Evolutionary conservation across 768 basidiomycete genomes (phyloP), one percentile per base, ranked within the genome.

Genomic region (Astraeus odoratus): DNA sequence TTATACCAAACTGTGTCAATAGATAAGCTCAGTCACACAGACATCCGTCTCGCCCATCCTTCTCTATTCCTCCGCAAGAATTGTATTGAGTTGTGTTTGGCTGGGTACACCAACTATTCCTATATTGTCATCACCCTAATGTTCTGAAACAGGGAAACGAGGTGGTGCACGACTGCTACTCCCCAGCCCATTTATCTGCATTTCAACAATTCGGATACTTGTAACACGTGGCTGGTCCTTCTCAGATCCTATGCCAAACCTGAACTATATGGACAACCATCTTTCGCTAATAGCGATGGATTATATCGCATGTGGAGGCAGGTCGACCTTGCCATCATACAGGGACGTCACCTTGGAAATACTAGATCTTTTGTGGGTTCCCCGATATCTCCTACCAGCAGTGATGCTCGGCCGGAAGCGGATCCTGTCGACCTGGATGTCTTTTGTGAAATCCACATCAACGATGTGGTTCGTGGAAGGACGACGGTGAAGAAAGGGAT

Each of bases 301-400:
- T 76, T 85, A 9, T 90, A 87, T 64, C 81, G 90, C 44, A 85
- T 92, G 77, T 92, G 86, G 85, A 75, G 91, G 41, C 84, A 86
- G 59, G 73, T 92, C 19, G 79, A 86, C 50, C 67, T 92, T 20
- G 75, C 77, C 24, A 71, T 89, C 44, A 70, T 83, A 30, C 83
- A 87, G 63, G 88, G 80, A 10, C 78, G 87, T 31, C 81, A 82
- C 55, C 68, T 93, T 25, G 84, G 85, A 39, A 71, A 69, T 47
- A 62, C 68, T 34, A 76, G 68, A 15, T 59, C 67, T 3, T 56
- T 67, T 43, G 40, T 57, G 24, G 55, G 56, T 9, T 20, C 44
- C 4, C 43, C 49, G 39, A 49, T 64, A 30, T 67, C 61, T 27
- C 46, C 59, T 16, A 39, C 42, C 49, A 54, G 60, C 38, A 68